Base-by-base conservation (phyloP, 495 filamentous ascomycete species). In the Neurospora sp. region DNA sequence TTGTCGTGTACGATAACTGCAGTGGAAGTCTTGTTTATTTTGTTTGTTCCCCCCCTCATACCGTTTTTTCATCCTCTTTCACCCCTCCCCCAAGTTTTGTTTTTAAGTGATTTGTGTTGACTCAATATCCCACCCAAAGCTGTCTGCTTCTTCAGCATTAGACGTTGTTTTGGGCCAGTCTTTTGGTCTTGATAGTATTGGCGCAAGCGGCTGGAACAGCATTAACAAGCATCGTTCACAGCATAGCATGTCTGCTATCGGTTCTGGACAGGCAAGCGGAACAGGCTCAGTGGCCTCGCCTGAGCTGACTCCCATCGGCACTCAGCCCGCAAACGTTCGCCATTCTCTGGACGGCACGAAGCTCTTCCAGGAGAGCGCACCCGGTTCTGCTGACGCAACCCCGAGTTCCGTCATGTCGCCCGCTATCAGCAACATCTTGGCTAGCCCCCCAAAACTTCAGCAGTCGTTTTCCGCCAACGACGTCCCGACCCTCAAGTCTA, bases 391-490 rank as follows among this genome's bases (percentile, higher is more conserved):
- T 39, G 78, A 78, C 27, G 10, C 76, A 3, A 71, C 75, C 11
- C 62, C 74, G 8, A 75, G 82, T 37, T 75, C 81, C 0, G 74
- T 82, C 8, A 78, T 84, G 18, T 82, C 85, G 0, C 78, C 86
- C 5, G 75, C 83, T 5, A 75, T 81, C 2, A 81, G 66, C 72
- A 83, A 87, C 62, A 78, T 78, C 44, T 81, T 86, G 80, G 85
- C 83, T 73, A 88, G 85, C 79, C 90, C 83, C 74, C 91, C 86
- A 74, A 95, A 89, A 84, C 81, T 96, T 42, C 92, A 94, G 81
- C 90, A 92, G 4, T 97, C 95, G 3, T 98, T 93, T 82, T 98
- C 96, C 3, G 91, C 94, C 27, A 93, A 91, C 79, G 96, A 98
- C 77, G 84, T 98, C 5, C 92, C 95, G n/a, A 97, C 94, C 1